Evolutionary conservation across 345 rosid genomes (phyloP), one percentile per base, ranked within the genome.

Genomic region (Cardamine occulta): DNA sequence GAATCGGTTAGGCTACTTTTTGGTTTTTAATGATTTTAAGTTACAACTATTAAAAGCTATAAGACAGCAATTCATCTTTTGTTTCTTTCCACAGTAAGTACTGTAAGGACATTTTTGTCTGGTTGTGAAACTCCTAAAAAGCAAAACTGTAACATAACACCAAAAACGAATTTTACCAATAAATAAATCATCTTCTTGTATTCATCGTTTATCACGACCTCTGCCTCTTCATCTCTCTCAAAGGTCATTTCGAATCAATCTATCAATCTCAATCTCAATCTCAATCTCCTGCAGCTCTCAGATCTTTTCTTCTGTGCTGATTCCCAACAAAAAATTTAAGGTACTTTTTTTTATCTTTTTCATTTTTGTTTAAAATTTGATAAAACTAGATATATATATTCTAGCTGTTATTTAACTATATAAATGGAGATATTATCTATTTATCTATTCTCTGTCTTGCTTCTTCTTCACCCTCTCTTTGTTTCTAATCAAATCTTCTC

Each of bases 221-320:
- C 80, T 66, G 81, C 23, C 77, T 78, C 77, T 78, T 78, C 69
- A 2, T 72, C 73, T 72, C 51, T 72, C 81, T 66, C 65, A 66
- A 72, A 60, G 7, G 77, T 55, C 65, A 42, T 37, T 52, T 52
- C 15, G 24, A 24, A 23, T 47, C 66, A 45, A 6, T 34, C 35
- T 21, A 47, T 28, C 31, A 28, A 28, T n/a, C 24, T 63, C 70
- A 8, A 12, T 57, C 74, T 28, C 31, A 28, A 28, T n/a, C 24
- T 63, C 70, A 8, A 12, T 57, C 74, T 66, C 31, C 58, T 55
- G 70, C 51, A 44, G 58, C 48, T 58, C 6, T 76, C 74, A 52
- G 49, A 68, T 68, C 52, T 26, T 76, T 44, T 40, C 58, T 61
- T 9, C 23, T 42, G 55, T 55, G 37, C 39, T 76, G 52, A 63